A percentile compares a stretch with the other conserved stretches of the same genome.
These are phyloP conservation scores for Immersiella caudata DNA, from an alignment of 495 filamentous ascomycete genomes.

Conservation along the genomic window DNA sequence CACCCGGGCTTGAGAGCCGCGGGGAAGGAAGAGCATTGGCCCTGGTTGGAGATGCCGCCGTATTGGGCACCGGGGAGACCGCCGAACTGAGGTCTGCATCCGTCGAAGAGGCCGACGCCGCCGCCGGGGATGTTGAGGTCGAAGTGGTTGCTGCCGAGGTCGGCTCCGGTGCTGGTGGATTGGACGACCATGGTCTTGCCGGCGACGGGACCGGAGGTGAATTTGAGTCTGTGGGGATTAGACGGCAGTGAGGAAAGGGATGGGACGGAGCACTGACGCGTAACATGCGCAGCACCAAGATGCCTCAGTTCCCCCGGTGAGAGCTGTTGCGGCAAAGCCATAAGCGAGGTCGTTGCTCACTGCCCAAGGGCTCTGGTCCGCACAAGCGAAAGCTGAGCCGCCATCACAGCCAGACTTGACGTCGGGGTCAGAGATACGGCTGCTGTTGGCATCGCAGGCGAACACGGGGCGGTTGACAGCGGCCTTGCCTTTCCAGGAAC, in stretches of 20 bases:
- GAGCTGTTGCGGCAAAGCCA: constrained; percentile 58
- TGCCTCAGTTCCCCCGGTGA: constrained; percentile 46
- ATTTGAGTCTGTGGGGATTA: constrained; percentile 33
- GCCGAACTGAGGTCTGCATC: constrained; percentile 55
- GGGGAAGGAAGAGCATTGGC: constrained; percentile 55
- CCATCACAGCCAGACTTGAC: constrained; percentile 43
- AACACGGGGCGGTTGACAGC: constrained; percentile 50
- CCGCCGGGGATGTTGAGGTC: constrained; percentile 62
- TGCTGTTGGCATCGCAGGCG: constrained; percentile 56
- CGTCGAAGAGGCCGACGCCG: constrained; percentile 60
- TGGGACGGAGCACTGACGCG: constrained; percentile 41
- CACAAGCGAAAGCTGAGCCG: constrained; percentile 56
- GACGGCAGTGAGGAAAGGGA: constrained; percentile 13
- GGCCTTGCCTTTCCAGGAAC: constrained; percentile 59
- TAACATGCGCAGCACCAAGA: constrained; percentile 63
- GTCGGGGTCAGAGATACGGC: constrained; percentile 37
- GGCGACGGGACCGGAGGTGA: constrained; percentile 44
- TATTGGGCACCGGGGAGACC: constrained; percentile 58
- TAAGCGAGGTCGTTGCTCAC: constrained; percentile 55
- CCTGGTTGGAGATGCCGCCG: constrained; percentile 55
- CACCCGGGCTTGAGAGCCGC: constrained; percentile 55
- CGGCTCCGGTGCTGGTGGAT: constrained; percentile 63
- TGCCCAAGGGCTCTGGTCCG: constrained; percentile 57
- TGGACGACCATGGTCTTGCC: constrained; percentile 65
- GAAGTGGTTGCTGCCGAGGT: constrained; percentile 60